Base-by-base conservation (phyloP, 306 rosid genomes). In the Glycine soja region DNA sequence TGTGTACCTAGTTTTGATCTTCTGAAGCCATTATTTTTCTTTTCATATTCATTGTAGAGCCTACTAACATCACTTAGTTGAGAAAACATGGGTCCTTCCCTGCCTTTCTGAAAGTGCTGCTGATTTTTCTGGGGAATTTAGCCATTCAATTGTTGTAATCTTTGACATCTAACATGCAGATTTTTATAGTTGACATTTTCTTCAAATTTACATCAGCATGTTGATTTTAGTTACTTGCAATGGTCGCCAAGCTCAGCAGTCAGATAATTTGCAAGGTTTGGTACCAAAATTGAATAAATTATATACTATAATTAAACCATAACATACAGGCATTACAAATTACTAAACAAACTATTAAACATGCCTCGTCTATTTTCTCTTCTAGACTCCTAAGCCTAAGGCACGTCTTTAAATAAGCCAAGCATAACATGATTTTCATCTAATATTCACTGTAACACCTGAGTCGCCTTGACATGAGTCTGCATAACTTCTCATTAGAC, bases 401-500 rank as follows among this genome's bases (percentile, higher is more conserved):
- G 75, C 66, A 57, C 2, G 2, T 43, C 69, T 24, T 45, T 6
- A 62, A 77, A 69, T 19, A 15, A 63, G 16, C 62, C 34, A 75
- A 54, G 10, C 14, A 19, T 63, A 19, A 7, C 63, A 71, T 76
- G 51, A 62, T 72, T 3, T 4, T 3, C 43, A 3, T 0, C 71
- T 75, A 74, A 65, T 64, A 72, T 58, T 87, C 78, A 76, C 75
- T 77, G 65, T 14, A 80, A 42, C 97, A 93, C 13, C 76, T 85
- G 2, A 79, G 19, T 47, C 87, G 81, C 34, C 84, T 75, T 11
- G 94, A 79, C 90, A 90, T 87, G 19, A 93, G 91, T 56, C 73
- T 86, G 2, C 76, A 56, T 16, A 95, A 89, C 86, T 91, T 93
- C 9, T 68, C 74, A 3, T 88, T 87, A 6, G 98, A 95, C 13